Percentiles rank a stretch among this genome's conserved stretches.
phyloP scores from a whole-genome alignment of 352 stramenopile species.

The Globisporangium splendens region DNA sequence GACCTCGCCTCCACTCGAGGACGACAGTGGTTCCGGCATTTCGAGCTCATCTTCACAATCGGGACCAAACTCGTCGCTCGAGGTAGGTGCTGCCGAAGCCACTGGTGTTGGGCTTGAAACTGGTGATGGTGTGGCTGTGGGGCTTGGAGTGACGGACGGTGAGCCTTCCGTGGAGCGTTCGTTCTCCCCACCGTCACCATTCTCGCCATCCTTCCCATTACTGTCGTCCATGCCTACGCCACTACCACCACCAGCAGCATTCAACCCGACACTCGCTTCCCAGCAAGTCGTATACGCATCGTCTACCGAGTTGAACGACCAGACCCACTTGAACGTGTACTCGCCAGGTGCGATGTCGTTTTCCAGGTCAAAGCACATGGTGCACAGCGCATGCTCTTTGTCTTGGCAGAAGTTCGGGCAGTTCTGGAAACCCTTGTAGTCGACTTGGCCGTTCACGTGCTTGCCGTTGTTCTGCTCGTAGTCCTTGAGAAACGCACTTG shows the following conservation, averaged over 20 bases:
- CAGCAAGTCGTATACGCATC: slow-evolving; percentile 33
- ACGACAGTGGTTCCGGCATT: neutral
- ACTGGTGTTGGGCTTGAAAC: slow-evolving; percentile 1
- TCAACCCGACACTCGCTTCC: slow-evolving; percentile 18
- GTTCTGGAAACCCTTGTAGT: slow-evolving; percentile 42
- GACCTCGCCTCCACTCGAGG: neutral
- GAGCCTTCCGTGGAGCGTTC: neutral
- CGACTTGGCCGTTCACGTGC: slow-evolving; percentile 23
- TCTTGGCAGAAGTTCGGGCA: slow-evolving; percentile 36
- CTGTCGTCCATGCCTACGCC: neutral
- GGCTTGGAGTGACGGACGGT: neutral
- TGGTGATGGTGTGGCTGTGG: neutral
- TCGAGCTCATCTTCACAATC: slow-evolving; percentile 1
- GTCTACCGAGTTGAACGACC: slow-evolving; percentile 26
- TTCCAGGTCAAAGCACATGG: slow-evolving; percentile 43
- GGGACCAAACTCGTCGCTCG: neutral
- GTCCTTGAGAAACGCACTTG: slow-evolving; percentile 4
- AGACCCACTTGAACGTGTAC: slow-evolving; percentile 39
- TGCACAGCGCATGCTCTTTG: slow-evolving; percentile 29
- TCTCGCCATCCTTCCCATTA: neutral
- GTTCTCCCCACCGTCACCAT: too few relatives aligned
- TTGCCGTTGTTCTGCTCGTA: slow-evolving; percentile 24
- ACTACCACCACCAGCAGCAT: neutral
- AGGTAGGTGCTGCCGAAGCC: neutral
- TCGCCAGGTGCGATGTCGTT: slow-evolving; percentile 25